These are phyloP conservation scores for Exsudoporus floridanus DNA, from an alignment of 1,284 basidiomycete genomes.

Conservation along the genomic window DNA sequence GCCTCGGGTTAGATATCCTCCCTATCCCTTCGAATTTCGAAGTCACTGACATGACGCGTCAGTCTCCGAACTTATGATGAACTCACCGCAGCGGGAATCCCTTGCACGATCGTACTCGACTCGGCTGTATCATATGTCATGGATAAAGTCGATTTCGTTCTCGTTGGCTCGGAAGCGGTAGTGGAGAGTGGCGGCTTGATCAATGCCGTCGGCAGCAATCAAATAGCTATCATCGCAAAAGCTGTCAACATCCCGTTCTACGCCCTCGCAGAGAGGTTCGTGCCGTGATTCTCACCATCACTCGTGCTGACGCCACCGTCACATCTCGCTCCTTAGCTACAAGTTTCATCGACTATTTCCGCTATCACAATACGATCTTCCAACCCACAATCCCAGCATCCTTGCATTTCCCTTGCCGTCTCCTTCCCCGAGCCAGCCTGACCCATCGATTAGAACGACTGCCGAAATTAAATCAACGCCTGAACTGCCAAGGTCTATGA, in stretches of 20 bases:
- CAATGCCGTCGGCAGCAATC: conserved; percentile 91
- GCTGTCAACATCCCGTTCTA: conserved; percentile 95
- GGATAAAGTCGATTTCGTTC: conserved; percentile 91
- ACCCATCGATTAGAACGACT: conserved; percentile 11
- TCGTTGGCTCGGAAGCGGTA: conserved; percentile 97
- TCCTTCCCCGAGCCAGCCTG: conserved; percentile 29
- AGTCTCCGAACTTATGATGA: conserved; percentile 88
- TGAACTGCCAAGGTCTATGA: conserved; percentile 49
- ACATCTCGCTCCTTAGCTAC: conserved; percentile 53
- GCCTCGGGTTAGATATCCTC: conserved; percentile 60
- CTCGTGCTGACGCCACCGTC: conserved; percentile 26
- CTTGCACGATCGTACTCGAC: conserved; percentile 93
- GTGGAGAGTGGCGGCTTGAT: conserved; percentile 91
- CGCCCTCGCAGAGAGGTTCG: conserved; percentile 89
- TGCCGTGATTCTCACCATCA: conserved; percentile 21
- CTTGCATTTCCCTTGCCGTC: conserved; percentile 56
- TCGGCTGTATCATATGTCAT: conserved; percentile 97
- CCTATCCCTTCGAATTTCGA: conserved; percentile 3
- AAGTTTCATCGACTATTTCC: conserved; percentile 98
- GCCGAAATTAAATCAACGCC: conserved; percentile 25
- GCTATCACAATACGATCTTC: conserved; percentile 94
- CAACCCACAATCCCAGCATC: conserved; percentile 73
- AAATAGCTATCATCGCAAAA: conserved; percentile 96
- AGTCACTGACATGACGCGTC: conserved; percentile 7
- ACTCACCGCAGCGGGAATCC: conserved; percentile 84